Evolutionary conservation across 2,329 filamentous ascomycete species (phyloP), one percentile per base, ranked within the genome.

Genomic region (Microsporum canis): DNA sequence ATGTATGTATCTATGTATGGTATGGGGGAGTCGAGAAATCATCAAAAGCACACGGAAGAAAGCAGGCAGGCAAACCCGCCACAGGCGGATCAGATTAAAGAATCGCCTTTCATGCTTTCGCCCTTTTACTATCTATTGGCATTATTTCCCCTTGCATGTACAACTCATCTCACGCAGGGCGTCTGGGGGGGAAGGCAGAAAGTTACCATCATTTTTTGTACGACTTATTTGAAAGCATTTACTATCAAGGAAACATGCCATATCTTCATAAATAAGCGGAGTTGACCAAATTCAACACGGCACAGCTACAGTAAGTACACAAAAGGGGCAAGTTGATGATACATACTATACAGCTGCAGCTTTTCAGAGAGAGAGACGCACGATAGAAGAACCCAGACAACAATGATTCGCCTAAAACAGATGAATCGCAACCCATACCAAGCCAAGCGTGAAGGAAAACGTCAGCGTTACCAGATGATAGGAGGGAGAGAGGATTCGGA

Each of bases 1-100:
- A 53, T 53, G 12, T 53, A 53, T 53, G 49, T 53, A 53, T 53
- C 29, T 34, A 53, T 53, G 49, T 53, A 53, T 34, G 49, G 49
- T 53, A 53, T 53, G 12, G 49, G 27, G 49, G 49, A 53, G 31
- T 53, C 33, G 49, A 53, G 17, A 53, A 53, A 17, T 12, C 49
- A 23, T 53, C 29, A 53, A 53, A 47, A 47, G 43, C 43, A 34
- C 49, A 34, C 6, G 49, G 49, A 34, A 33, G 31, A 53, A 31
- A 53, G 27, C 27, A 33, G 14, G 49, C 49, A 53, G 14, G 17
- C 23, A 29, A 47, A 27, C 43, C 3, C 6, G 23, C 23, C 43
- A 47, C 23, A 23, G 17, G 17, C 17, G 17, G 17, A 47, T 47
- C 39, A 43, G 17, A 23, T 43, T n/a, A 43, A 43, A 43, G 14